Evolutionary conservation across 208 protist species (phyloP).

Genomic region (Porcisia hertigi): DNA sequence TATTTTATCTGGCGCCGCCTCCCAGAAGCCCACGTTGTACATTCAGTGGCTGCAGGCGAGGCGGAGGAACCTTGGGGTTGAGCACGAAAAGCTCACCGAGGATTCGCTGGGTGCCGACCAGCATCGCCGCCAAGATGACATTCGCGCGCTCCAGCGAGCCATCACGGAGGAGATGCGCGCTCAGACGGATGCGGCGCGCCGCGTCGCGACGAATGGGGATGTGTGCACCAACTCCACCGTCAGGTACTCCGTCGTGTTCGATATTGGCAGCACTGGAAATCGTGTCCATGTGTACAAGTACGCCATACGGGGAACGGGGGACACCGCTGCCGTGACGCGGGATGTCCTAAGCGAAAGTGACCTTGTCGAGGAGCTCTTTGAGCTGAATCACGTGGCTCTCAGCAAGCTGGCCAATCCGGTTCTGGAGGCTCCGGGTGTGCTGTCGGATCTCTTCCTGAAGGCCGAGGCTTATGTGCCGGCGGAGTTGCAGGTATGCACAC

Average conservation of each 20-base stretch:
- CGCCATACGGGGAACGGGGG: background rate
- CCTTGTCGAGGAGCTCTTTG: conserved; percentile 59
- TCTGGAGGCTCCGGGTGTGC: conserved; percentile 30
- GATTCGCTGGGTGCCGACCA: background rate
- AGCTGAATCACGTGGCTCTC: conserved; percentile 48
- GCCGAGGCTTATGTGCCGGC: conserved; percentile 44
- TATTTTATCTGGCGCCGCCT: conserved; percentile 1
- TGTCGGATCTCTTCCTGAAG: conserved; percentile 39
- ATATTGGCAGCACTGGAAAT: conserved; percentile 86
- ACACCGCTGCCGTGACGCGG: background rate
- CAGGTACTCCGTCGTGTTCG: conserved; percentile 84
- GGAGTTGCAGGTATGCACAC: conserved; percentile 44
- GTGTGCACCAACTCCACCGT: background rate
- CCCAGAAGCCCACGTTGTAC: background rate
- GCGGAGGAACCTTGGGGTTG: background rate
- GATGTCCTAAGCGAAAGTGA: conserved; percentile 26
- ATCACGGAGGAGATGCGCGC: conserved; percentile 14
- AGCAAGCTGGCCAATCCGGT: conserved; percentile 34
- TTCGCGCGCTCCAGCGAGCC: conserved; percentile 11
- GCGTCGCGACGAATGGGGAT: background rate
- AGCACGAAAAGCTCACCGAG: conserved; percentile 2
- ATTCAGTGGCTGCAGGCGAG: background rate
- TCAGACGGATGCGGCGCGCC: no score
- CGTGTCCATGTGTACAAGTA: conserved; percentile 85
- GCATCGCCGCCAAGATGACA: conserved; percentile 10